phyloP scores from a whole-genome alignment of 495 filamentous ascomycete species.

The Neurospora sp. region DNA sequence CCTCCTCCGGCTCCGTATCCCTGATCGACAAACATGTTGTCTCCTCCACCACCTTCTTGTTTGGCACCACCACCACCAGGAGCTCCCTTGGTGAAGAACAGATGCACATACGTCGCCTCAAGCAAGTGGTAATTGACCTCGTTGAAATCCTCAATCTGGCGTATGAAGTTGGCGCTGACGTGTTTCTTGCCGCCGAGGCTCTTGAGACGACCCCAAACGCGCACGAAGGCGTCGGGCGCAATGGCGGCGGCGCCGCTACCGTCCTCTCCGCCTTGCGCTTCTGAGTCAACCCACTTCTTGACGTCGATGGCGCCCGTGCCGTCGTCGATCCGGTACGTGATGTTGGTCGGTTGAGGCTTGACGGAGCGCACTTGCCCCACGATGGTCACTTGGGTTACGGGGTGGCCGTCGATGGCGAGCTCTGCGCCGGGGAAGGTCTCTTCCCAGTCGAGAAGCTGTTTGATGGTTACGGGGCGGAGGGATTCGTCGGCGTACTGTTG shows the following conservation, averaged over 20 bases:
- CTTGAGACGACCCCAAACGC: slow-evolving; percentile 72
- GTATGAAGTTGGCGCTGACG: slow-evolving; percentile 70
- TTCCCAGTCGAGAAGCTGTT: slow-evolving; percentile 76
- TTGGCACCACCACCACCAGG: slow-evolving; percentile 24
- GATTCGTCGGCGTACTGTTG: slow-evolving; percentile 47
- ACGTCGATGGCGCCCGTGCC: slow-evolving; percentile 89
- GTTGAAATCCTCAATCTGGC: slow-evolving; percentile 72
- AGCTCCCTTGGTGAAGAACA: slow-evolving; percentile 64
- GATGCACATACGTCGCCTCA: slow-evolving; percentile 77
- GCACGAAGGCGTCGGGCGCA: slow-evolving; percentile 62
- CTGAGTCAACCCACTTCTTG: slow-evolving; percentile 78
- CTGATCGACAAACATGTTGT: slow-evolving; percentile 45
- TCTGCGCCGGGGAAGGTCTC: slow-evolving; percentile 59
- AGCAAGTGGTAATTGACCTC: slow-evolving; percentile 85
- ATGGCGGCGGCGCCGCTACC: slow-evolving; percentile 8
- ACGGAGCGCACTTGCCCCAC: slow-evolving; percentile 85
- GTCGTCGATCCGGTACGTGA: slow-evolving; percentile 88
- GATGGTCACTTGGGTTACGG: slow-evolving; percentile 59
- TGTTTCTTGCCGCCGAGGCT: slow-evolving; percentile 68
- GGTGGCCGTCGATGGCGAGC: slow-evolving; percentile 68
- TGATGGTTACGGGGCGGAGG: slow-evolving; percentile 86
- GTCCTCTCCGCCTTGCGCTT: slow-evolving; percentile 25
- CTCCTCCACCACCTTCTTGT: slow-evolving; percentile 30
- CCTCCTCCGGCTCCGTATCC: slow-evolving; percentile 28
- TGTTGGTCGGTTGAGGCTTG: slow-evolving; percentile 76